These are phyloP conservation scores for Vaccinium darrowii DNA, from an alignment of 148 eudicot genomes.

Conservation along the genomic window DNA sequence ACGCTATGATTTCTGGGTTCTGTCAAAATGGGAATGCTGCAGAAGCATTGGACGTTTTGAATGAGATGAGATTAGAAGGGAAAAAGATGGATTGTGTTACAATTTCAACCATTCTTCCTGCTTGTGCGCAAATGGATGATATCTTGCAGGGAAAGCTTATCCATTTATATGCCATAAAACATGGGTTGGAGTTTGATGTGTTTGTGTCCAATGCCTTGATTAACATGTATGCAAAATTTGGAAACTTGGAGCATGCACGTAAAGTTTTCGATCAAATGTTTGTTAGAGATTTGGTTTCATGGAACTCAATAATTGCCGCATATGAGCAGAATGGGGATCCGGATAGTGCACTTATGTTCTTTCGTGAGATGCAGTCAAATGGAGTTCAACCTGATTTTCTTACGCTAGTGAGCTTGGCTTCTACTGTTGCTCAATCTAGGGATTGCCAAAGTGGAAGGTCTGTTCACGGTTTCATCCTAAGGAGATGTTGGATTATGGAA, in stretches of 20 bases:
- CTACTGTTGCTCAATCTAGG: conserved; percentile 52
- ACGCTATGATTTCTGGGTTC: conserved; percentile 68
- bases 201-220: conserved; percentile 11
- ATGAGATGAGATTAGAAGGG: conserved; percentile 50
- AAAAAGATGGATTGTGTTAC: conserved; percentile 52
- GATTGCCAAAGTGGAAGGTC: conserved; percentile 42
- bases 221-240: conserved; percentile 59
- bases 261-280: conserved; percentile 4
- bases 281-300: conserved; percentile 59
- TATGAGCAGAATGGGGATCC: conserved; percentile 52
- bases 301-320: conserved; percentile 63
- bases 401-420: conserved; percentile 68
- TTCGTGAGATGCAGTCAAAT: conserved; percentile 39
- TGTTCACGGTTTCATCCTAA: conserved; percentile 54
- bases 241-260: conserved; percentile 1
- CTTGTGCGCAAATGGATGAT: conserved; percentile 26
- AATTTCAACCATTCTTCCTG: conserved; percentile 46
- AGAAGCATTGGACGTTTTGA: conserved; percentile 46
- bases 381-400: conserved; percentile 54
- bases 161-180: conserved; percentile 65
- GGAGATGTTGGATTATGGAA: conserved; percentile 52
- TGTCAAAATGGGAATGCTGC: conserved; percentile 55
- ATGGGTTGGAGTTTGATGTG: conserved; percentile 54
- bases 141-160: conserved; percentile 20
- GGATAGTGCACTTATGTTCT: conserved; percentile 35